Evolutionary conservation across 1,284 basidiomycete genomes (phyloP).

Genomic region (Vanrija humicola): DNA sequence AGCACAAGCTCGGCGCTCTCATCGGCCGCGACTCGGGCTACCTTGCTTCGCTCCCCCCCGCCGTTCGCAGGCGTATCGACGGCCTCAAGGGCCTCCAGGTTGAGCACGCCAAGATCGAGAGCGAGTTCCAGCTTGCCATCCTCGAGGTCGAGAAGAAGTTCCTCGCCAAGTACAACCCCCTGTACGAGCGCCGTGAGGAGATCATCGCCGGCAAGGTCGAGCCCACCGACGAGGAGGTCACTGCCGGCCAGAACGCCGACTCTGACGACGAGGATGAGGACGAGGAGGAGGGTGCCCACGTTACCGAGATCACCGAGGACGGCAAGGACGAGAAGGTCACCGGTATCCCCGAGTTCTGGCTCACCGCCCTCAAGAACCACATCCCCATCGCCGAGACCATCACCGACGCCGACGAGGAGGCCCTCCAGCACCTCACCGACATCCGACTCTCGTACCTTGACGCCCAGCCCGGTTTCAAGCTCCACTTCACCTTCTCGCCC

Average conservation of each 20-base stretch:
- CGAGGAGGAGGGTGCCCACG: conserved; percentile 48
- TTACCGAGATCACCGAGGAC: conserved; percentile 43
- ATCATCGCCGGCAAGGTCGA: conserved; percentile 76
- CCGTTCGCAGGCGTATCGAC: conserved; percentile 81
- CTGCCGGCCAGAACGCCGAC: conserved; percentile 66
- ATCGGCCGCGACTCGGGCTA: conserved; percentile 79
- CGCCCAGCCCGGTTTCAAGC: conserved; percentile 82
- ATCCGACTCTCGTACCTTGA: conserved; percentile 65
- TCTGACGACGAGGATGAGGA: conserved; percentile 54
- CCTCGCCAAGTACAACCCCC: conserved; percentile 73
- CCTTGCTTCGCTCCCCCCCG: conserved; percentile 76
- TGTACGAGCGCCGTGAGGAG: conserved; percentile 79
- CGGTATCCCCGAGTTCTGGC: conserved; percentile 95
- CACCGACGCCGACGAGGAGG: conserved; percentile 83
- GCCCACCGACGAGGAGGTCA: conserved; percentile 77
- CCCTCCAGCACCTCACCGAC: conserved; percentile 63
- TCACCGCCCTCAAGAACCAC: conserved; percentile 92
- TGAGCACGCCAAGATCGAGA: conserved; percentile 88
- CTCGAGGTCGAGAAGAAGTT: conserved; percentile 98
- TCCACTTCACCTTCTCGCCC: conserved; percentile 73
- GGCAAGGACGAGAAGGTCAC: conserved; percentile 48
- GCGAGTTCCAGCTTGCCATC: conserved; percentile 94
- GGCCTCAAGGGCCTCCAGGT: conserved; percentile 92
- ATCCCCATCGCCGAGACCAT: conserved; percentile 80
- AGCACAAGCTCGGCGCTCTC: conserved; percentile 62